Percentiles rank a stretch among this genome's conserved stretches.
Conservation (phyloP, 1,284 basidiomycete species). For the Sanghuangporus baumii region DNA sequence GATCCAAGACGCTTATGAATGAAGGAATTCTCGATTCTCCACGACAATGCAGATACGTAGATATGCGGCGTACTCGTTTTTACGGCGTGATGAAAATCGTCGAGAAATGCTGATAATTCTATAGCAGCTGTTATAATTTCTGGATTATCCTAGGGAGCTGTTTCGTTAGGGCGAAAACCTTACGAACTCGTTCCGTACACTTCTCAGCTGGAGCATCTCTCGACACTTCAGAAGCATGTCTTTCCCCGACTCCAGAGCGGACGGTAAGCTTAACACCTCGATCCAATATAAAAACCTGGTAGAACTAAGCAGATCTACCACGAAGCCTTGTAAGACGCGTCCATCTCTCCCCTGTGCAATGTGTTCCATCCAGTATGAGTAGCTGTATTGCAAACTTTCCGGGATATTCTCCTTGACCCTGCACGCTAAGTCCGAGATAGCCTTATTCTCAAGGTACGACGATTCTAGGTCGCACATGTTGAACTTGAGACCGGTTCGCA, state of each 20-base stretch:
- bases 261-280: background rate
- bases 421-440: conserved; percentile 20
- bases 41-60: background rate
- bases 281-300: background rate
- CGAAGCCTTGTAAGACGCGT: no score
- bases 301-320: background rate
- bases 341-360: background rate
- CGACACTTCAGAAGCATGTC: background rate
- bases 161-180: background rate
- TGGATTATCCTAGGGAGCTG: background rate
- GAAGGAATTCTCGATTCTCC: background rate
- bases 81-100: background rate
- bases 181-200: background rate
- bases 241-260: background rate
- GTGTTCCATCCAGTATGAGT: background rate
- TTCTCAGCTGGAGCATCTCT: background rate
- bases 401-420: background rate
- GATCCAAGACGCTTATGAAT: background rate
- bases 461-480: conserved; percentile 28
- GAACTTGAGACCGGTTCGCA: conserved; percentile 30
- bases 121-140: background rate
- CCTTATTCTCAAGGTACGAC: conserved; percentile 24
- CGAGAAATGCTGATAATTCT: background rate
- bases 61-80: background rate
- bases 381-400: background rate